Percentiles rank a stretch among this genome's conserved stretches.
These are phyloP conservation scores for Citrus mangshanensis DNA, from an alignment of 345 rosid genomes.

Conservation along the genomic window DNA sequence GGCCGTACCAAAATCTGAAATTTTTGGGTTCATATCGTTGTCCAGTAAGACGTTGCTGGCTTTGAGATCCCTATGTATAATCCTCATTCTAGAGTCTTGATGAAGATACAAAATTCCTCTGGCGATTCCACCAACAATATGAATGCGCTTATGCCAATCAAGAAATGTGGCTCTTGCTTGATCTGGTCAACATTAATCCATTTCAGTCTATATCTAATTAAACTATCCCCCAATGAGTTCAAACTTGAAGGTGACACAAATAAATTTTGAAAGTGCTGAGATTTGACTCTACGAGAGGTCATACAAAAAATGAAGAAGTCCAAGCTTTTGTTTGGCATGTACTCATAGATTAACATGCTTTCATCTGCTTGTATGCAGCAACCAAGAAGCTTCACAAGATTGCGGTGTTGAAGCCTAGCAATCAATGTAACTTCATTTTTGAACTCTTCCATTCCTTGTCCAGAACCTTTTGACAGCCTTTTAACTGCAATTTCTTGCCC, in stretches of 20 bases:
- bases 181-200: constrained; percentile 28
- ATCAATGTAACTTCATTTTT: constrained; percentile 31
- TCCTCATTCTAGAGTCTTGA: constrained; percentile 51
- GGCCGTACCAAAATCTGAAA: constrained; percentile 35
- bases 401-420: constrained; percentile 35
- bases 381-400: constrained; percentile 36
- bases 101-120: constrained; percentile 48
- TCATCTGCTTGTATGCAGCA: constrained; percentile 31
- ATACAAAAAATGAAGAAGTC: constrained; percentile 31
- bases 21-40: constrained; percentile 26
- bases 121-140: constrained; percentile 41
- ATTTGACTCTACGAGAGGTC: neutral
- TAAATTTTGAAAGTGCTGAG: neutral
- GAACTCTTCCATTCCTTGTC: constrained; percentile 35
- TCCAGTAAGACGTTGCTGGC: constrained; percentile 29
- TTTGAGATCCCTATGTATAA: constrained; percentile 47
- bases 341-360: constrained; percentile 33
- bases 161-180: constrained; percentile 23
- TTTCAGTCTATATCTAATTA: constrained; percentile 3
- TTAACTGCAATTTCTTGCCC: constrained; percentile 37
- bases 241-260: neutral
- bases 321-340: constrained; percentile 35
- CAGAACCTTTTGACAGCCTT: constrained; percentile 29
- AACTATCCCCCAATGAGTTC: neutral
- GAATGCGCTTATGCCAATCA: constrained; percentile 32